A percentile compares a stretch with the other conserved stretches of the same genome.
These are phyloP conservation scores for Rhizoctonia solani DNA, from an alignment of 1,284 basidiomycete genomes.

Conservation along the genomic window DNA sequence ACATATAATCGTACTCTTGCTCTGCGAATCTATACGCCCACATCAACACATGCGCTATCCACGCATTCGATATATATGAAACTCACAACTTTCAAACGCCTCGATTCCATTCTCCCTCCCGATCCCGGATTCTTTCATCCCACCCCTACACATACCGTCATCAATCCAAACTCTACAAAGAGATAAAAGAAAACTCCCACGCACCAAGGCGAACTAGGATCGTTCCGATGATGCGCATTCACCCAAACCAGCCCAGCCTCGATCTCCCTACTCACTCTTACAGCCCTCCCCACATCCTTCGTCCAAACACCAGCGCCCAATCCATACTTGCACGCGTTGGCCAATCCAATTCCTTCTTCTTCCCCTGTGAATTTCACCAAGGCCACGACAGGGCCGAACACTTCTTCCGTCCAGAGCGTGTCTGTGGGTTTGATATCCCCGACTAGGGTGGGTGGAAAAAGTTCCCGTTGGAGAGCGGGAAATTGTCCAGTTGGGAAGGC, in stretches of 20 bases:
- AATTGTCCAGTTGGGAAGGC: conserved; percentile 64
- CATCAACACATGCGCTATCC: too few species aligned
- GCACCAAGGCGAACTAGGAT: conserved; percentile 82
- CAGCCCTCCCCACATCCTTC: conserved; percentile 67
- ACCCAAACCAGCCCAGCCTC: conserved; percentile 81
- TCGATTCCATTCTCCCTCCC: conserved; percentile 81
- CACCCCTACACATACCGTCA: conserved; percentile 77
- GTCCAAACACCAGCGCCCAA: conserved; percentile 84
- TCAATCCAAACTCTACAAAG: not conserved
- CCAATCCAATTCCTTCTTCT: conserved; percentile 64
- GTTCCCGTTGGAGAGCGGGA: conserved; percentile 66
- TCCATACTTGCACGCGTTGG: conserved; percentile 77
- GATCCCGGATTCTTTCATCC: conserved; percentile 82
- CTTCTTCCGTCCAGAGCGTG: conserved; percentile 77
- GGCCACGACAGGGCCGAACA: conserved; percentile 79
- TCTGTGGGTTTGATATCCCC: conserved; percentile 59
- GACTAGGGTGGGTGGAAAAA: conserved; percentile 78
- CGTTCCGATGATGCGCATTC: conserved; percentile 84
- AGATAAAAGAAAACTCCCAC: conserved; percentile 41
- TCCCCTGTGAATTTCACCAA: conserved; percentile 70
- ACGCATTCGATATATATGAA: too few species aligned
- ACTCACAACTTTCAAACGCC: conserved; percentile 73
- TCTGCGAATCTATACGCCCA: conserved; percentile 79
- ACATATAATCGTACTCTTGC: conserved; percentile 77
- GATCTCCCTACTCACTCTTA: conserved; percentile 67